phyloP scores from a whole-genome alignment of 2,329 filamentous ascomycete genomes.

The Rhinocladiella mackenziei region DNA sequence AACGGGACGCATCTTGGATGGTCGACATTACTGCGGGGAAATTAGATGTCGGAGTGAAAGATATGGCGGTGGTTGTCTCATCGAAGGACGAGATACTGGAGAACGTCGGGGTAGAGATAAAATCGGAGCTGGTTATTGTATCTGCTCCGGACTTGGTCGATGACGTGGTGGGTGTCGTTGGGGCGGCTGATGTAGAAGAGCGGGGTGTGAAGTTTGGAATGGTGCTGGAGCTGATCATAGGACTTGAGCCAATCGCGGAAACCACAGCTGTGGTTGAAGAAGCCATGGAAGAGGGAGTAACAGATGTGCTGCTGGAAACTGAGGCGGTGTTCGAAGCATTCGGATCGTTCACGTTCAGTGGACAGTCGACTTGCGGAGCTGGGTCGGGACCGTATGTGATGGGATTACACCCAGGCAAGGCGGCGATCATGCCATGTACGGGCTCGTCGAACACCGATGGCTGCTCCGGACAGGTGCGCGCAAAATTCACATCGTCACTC shows the following conservation, averaged over 20 bases:
- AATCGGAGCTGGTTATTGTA: too few species aligned
- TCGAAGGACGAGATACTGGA: too few species aligned
- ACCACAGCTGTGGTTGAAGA: not conserved
- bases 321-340: conserved; percentile 4
- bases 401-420: conserved; percentile 31
- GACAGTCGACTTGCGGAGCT: conserved; percentile 17
- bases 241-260: not conserved
- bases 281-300: not conserved
- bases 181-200: not conserved
- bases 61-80: too few species aligned
- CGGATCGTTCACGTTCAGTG: conserved; percentile 6
- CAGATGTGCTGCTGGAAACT: conserved; percentile 3
- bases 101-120: too few species aligned
- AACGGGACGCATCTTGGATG: too few species aligned
- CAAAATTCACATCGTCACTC: conserved; percentile 52
- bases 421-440: conserved; percentile 24
- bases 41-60: too few species aligned
- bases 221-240: conserved; percentile 1
- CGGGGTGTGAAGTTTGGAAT: not conserved
- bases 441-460: conserved; percentile 37
- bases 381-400: conserved; percentile 36
- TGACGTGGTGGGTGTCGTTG: too few species aligned
- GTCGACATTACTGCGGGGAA: too few species aligned
- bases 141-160: too few species aligned
- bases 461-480: conserved; percentile 50